Base-by-base conservation (phyloP, 2,329 filamentous ascomycete species). In the Sporothrix dimorphospora region DNA sequence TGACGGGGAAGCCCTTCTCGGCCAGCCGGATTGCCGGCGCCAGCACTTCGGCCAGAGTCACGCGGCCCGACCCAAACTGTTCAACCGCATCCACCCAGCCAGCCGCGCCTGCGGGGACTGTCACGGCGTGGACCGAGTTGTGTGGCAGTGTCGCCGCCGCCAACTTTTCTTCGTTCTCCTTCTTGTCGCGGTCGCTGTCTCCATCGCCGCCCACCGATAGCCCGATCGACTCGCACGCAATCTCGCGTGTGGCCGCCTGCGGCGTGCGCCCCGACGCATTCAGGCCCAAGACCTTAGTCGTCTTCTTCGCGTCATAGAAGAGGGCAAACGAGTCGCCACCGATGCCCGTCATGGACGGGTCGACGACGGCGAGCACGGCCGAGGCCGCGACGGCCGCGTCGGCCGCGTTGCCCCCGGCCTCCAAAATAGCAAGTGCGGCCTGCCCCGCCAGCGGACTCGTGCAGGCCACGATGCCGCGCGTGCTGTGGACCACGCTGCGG, bases 291-390 rank as follows among this genome's bases (percentile, higher is more conserved):
- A 98, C 90, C 75, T 92, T 91, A 79, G 91, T 88, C 9, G 16
- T 4, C 2, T 38, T 38, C 19, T 12, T 49, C 61, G 93, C 92
- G 78, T 95, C 88, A 83, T 94, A 98, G 84, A 89, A 97, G 38
- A 98, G 88, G 79, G 94, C 94, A 82, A 98, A 98, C 88, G 96
- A 93, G 81, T 98, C 95, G 73, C 95, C 95, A 66, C 95, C 95
- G 74, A 98, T 97, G 24, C 95, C 95, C 88, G 81, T 98, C 8
- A 92, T 96, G 72, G 90, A 89, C 7, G 96, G 96, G 79, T 99
- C 96, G 0, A 95, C 97, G 78, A 98, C 89, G 81, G 97, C 97
- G 71, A 98, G 86, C 2, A 90, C 93, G 27, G 95, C 95, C 57
- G 95, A 94, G 90, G 73, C 93, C 53, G 95, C 94, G 3, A 98